Base-by-base conservation (phyloP, 306 rosid genomes). In the Hippophae rhamnoides region DNA sequence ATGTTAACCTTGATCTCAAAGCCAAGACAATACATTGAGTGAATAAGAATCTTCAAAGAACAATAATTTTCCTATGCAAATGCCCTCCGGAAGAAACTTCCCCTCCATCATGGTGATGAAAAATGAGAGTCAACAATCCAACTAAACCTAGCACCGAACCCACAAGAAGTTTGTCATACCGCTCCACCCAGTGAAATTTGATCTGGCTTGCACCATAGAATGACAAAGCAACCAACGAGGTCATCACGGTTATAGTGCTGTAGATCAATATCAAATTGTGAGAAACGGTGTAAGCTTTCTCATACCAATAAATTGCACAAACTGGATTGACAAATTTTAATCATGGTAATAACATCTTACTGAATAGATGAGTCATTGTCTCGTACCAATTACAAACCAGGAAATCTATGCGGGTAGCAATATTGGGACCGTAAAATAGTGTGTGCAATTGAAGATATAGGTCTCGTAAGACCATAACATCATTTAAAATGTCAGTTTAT, bases 121-220 rank as follows among this genome's bases (percentile, higher is more conserved):
- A 90, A 62, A 87, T 26, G 49, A 90, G 82, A 12, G 98, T 90
- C 78, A 90, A 71, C 6, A 90, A 13, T 78, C 98, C 98, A 2
- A 90, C 96, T 64, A 87, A 62, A 62, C 96, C 87, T 52, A 90
- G 70, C 60, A 87, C 96, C 1, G 89, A 83, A 58, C 98, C 98
- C 41, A 90, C 98, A 40, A 90, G 95, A 72, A 81, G 96, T 63
- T 85, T 90, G 83, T 90, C 98, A 38, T 90, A 87, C 6, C 89
- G 84, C 84, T 90, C 98, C 65, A 90, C 96, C 96, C 96, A 90
- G 50, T 90, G 96, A 81, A 90, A 90, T 81, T 90, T 90, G 59
- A 90, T 78, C 79, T 90, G 96, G 71, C 98, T 79, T 6, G 98
- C 98, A 26, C 96, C 96, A n/a, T 87, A 90, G 79, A 87, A 90